phyloP scores from a whole-genome alignment of 257 asterid species.

The Striga asiatica region DNA sequence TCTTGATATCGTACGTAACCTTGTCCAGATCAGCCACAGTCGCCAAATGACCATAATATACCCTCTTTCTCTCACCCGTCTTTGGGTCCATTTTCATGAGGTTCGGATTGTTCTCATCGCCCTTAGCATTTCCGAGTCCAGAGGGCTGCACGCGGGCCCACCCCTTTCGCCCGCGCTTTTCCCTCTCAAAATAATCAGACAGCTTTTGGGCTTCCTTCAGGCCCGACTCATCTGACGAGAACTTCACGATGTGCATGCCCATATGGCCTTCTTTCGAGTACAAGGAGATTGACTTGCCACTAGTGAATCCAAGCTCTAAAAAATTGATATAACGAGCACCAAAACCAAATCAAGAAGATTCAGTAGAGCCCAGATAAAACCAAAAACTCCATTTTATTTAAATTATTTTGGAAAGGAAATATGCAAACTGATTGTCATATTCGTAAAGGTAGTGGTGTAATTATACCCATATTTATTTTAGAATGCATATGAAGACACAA shows the following conservation, averaged over 20 bases:
- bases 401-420: no score
- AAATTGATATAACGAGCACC: no score
- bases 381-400: no score
- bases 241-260: slow-evolving; percentile 66
- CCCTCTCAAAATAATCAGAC: slow-evolving; percentile 55
- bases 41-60: slow-evolving; percentile 70
- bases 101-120: slow-evolving; percentile 67
- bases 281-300: slow-evolving; percentile 79
- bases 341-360: no score
- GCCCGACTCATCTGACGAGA: slow-evolving; percentile 56
- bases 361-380: no score
- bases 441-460: no score
- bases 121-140: slow-evolving; percentile 38
- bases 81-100: slow-evolving; percentile 47
- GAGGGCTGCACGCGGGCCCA: slow-evolving; percentile 62
- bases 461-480: no score
- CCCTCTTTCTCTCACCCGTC: slow-evolving; percentile 55
- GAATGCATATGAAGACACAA: no score
- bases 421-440: no score
- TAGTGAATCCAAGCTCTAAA: slow-evolving; percentile 62
- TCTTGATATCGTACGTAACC: slow-evolving; percentile 67
- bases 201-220: slow-evolving; percentile 62
- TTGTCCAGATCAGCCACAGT: slow-evolving; percentile 65
- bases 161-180: slow-evolving; percentile 47
- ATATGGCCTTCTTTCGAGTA: slow-evolving; percentile 70